Percentiles rank a stretch among this genome's conserved stretches.
These are phyloP conservation scores for Diaporthe nobilis DNA, from an alignment of 2,329 filamentous ascomycete species.

Conservation along the genomic window DNA sequence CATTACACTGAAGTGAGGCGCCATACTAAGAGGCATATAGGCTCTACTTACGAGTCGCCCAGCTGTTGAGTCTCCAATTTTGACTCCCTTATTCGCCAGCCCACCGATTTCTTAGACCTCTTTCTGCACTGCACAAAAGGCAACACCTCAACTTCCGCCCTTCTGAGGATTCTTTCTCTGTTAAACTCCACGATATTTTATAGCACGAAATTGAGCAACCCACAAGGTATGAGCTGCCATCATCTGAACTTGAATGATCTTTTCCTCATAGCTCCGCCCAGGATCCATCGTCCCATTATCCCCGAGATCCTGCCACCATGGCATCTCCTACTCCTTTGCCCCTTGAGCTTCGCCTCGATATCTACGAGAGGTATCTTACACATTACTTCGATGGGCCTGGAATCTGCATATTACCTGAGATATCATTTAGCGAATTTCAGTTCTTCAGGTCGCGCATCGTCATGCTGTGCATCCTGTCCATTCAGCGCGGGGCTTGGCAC, in stretches of 20 bases:
- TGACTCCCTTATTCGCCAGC: neutral
- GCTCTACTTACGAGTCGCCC: neutral
- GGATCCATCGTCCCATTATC: neutral
- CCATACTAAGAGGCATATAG: no score
- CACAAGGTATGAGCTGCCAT: neutral
- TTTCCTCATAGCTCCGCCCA: neutral
- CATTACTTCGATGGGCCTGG: neutral
- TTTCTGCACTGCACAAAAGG: neutral
- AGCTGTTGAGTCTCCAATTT: neutral
- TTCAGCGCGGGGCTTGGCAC: no score
- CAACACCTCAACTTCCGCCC: neutral
- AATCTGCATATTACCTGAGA: neutral
- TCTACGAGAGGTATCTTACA: neutral
- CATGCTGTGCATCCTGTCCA: no score
- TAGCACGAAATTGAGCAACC: neutral
- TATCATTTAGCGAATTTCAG: neutral
- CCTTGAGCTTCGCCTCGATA: neutral
- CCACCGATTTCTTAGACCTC: neutral
- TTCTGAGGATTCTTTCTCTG: neutral
- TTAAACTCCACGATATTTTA: no score
- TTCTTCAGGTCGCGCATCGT: no score
- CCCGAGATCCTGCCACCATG: neutral
- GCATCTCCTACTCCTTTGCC: neutral
- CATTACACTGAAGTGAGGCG: no score
- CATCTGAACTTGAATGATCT: neutral